Evolutionary conservation across 192 early-diverging fungal species (phyloP).

Genomic region (Coemansia sp.): DNA sequence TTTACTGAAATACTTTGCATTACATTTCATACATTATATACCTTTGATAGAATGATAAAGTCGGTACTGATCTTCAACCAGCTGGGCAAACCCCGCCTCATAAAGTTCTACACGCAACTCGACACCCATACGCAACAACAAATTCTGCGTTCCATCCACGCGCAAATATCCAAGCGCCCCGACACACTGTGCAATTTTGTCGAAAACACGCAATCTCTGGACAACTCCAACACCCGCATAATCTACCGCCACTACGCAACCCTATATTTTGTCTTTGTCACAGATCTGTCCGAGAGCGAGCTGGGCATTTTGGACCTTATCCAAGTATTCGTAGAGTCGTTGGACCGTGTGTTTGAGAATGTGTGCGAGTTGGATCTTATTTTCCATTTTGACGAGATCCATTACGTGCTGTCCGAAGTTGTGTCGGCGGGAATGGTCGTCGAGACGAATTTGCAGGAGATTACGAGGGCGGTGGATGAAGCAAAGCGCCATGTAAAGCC

Average conservation of each 20-base stretch:
- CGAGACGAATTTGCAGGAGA: slow-evolving; percentile 58
- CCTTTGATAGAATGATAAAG: slow-evolving; percentile 68
- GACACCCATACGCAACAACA: slow-evolving; percentile 82
- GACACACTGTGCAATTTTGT: slow-evolving; percentile 92
- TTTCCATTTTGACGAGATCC: slow-evolving; percentile 88
- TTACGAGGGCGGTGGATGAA: slow-evolving; percentile 69
- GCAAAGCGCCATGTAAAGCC: slow-evolving; percentile 60
- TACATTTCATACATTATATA: not conserved
- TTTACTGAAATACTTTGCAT: too few relatives aligned
- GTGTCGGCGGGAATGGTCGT: slow-evolving; percentile 86
- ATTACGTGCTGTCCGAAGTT: slow-evolving; percentile 82
- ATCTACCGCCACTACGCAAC: slow-evolving; percentile 98
- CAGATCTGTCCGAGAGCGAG: slow-evolving; percentile 94
- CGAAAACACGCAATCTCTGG: slow-evolving; percentile 76
- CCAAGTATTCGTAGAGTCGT: slow-evolving; percentile 94
- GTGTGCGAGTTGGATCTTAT: slow-evolving; percentile 98
- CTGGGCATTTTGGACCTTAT: slow-evolving; percentile 95
- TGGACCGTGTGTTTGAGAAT: slow-evolving; percentile 91
- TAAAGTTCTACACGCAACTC: slow-evolving; percentile 92
- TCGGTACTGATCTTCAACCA: slow-evolving; percentile 99
- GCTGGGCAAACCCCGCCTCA: slow-evolving; percentile 89
- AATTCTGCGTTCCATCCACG: slow-evolving; percentile 84
- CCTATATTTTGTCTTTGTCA: slow-evolving; percentile 97
- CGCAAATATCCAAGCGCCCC: slow-evolving; percentile 78
- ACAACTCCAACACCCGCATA: slow-evolving; percentile 82